Evolutionary conservation across 1,284 basidiomycete species (phyloP).

Genomic region (Singerocomus rubriflavus): DNA sequence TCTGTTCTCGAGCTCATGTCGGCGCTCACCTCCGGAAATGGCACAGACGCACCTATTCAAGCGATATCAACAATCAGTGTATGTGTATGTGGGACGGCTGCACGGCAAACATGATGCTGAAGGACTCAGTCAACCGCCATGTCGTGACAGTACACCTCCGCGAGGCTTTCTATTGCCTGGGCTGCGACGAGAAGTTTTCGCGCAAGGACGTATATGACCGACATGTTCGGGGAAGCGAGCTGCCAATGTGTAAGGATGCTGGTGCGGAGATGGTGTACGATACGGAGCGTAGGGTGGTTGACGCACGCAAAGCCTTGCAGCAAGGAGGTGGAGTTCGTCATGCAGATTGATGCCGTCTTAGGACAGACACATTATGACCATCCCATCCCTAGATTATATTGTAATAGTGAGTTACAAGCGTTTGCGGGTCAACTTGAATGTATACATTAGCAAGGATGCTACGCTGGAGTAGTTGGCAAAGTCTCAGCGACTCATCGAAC

Average conservation of each 20-base stretch:
- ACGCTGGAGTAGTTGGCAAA: too few relatives aligned
- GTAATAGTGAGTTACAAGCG: too few relatives aligned
- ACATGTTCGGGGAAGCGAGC: slow-evolving; percentile 1
- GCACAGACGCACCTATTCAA: neutral
- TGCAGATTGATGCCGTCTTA: neutral
- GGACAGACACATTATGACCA: too few relatives aligned
- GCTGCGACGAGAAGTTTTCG: slow-evolving; percentile 4
- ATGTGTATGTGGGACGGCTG: slow-evolving; percentile 17
- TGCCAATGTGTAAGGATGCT: neutral
- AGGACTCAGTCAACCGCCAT: slow-evolving; percentile 12
- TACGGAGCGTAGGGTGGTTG: neutral
- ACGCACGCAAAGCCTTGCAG: neutral
- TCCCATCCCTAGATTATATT: too few relatives aligned
- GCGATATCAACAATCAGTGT: neutral
- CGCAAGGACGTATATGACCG: slow-evolving; percentile 15
- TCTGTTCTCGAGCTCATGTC: slow-evolving; percentile 5
- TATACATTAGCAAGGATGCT: too few relatives aligned
- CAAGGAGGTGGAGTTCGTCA: neutral
- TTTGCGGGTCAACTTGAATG: too few relatives aligned
- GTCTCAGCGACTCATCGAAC: too few relatives aligned
- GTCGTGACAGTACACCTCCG: slow-evolving; percentile 13
- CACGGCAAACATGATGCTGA: slow-evolving; percentile 3
- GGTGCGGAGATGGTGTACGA: slow-evolving; percentile 8
- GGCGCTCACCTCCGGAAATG: slow-evolving; percentile 12
- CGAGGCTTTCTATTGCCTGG: slow-evolving; percentile 14